phyloP scores from a whole-genome alignment of 2,329 filamentous ascomycete genomes.

The Aspergillus felis region DNA sequence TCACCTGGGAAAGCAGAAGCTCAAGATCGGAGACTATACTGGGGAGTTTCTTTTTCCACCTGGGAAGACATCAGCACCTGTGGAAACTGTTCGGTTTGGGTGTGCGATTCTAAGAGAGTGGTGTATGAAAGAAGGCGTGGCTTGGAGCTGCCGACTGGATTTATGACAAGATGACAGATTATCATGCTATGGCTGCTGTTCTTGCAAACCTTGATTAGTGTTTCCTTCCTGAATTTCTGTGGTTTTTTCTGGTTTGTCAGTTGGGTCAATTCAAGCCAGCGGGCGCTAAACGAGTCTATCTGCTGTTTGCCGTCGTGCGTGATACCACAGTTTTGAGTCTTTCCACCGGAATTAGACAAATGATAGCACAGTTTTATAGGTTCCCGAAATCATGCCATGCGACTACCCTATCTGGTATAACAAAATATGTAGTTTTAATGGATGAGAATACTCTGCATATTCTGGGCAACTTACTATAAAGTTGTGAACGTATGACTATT shows the following conservation, averaged over 20 bases:
- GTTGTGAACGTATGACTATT: too few relatives aligned
- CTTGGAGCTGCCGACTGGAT: slow-evolving; percentile 40
- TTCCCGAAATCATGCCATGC: background rate
- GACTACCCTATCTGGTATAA: background rate
- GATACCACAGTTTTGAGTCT: background rate
- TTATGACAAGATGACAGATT: slow-evolving; percentile 24
- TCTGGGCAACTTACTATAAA: too few relatives aligned
- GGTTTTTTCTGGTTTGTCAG: background rate
- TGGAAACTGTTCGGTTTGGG: slow-evolving; percentile 46
- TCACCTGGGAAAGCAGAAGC: slow-evolving; percentile 31
- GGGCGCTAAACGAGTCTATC: background rate
- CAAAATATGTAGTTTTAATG: background rate
- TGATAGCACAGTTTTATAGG: background rate
- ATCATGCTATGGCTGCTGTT: background rate
- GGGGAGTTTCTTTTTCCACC: slow-evolving; percentile 42
- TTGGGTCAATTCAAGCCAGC: background rate
- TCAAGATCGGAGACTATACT: slow-evolving; percentile 33
- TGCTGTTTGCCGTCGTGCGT: background rate
- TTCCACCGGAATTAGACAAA: background rate
- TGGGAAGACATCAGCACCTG: slow-evolving; percentile 37
- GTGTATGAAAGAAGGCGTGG: slow-evolving; percentile 43
- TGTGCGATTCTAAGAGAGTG: slow-evolving; percentile 45
- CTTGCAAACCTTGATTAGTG: background rate
- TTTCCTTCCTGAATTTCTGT: background rate
- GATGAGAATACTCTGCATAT: background rate